Conservation (phyloP, 108 stramenopile genomes). For the Conticribra weissflogii region DNA sequence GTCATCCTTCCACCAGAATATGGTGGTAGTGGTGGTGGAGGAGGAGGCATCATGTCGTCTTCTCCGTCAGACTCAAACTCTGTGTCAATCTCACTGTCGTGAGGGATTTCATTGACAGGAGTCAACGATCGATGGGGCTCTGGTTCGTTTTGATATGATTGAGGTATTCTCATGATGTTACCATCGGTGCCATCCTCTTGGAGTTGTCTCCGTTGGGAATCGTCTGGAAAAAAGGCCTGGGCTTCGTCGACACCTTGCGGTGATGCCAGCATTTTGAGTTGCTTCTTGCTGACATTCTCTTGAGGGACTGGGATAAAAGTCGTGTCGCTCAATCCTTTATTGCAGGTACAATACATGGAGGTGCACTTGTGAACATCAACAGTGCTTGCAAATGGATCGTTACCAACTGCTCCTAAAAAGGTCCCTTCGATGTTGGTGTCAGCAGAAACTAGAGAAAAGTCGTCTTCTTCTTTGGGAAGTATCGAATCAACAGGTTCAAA, state of each 20-base stretch:
- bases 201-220: background rate
- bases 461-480: background rate
- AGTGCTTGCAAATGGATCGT: conserved; percentile 41
- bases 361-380: conserved; percentile 48
- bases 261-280: conserved; percentile 7
- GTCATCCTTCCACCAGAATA: background rate
- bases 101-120: conserved; percentile 31
- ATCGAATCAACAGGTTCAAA: too few species aligned
- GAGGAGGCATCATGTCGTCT: conserved; percentile 21
- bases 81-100: conserved; percentile 47
- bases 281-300: conserved; percentile 2
- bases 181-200: background rate
- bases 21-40: conserved; percentile 36
- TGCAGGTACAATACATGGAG: conserved; percentile 37
- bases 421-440: conserved; percentile 21
- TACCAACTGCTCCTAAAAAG: conserved; percentile 1
- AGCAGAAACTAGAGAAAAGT: conserved; percentile 23
- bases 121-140: conserved; percentile 15
- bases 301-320: conserved; percentile 41
- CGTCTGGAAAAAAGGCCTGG: conserved; percentile 14
- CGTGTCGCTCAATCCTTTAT: conserved; percentile 14
- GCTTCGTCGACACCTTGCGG: conserved; percentile 23
- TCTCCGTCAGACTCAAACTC: conserved; percentile 40
- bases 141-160: background rate
- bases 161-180: conserved; percentile 16